These are phyloP conservation scores for Fusarium xylarioides DNA, from an alignment of 2,329 filamentous ascomycete genomes.

Conservation along the genomic window DNA sequence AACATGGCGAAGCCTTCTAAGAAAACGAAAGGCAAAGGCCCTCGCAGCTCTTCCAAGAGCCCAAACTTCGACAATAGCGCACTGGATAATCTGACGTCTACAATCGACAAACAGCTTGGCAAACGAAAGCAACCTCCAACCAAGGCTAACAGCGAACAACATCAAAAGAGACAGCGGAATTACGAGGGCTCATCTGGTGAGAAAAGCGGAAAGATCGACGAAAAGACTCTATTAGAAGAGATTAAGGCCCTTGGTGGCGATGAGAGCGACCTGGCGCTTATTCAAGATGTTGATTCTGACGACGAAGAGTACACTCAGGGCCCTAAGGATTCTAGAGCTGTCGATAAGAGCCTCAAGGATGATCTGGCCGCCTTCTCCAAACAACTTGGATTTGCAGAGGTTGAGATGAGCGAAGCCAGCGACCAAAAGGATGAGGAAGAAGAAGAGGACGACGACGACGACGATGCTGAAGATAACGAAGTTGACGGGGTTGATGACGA, in stretches of 20 bases:
- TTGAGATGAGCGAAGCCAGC: constrained; percentile 48
- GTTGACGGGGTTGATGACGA: constrained; percentile 25
- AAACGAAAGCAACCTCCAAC: constrained; percentile 57
- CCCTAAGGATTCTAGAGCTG: constrained; percentile 41
- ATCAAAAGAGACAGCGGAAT: constrained; percentile 52
- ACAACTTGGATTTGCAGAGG: constrained; percentile 50
- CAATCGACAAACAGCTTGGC: constrained; percentile 63
- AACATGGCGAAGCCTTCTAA: constrained; percentile 51
- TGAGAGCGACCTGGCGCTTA: constrained; percentile 69
- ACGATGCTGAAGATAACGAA: constrained; percentile 46
- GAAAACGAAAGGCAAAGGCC: constrained; percentile 50
- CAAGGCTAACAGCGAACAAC: constrained; percentile 46
- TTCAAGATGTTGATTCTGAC: constrained; percentile 61
- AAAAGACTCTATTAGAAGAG: constrained; percentile 65
- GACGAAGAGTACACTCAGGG: constrained; percentile 49
- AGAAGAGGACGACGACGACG: constrained; percentile 47
- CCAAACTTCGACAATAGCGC: constrained; percentile 58
- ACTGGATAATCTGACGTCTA: constrained; percentile 63
- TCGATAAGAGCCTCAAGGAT: constrained; percentile 54
- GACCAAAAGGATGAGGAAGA: constrained; percentile 50
- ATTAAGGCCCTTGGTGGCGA: constrained; percentile 73
- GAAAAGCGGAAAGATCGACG: constrained; percentile 40
- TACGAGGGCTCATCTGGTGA: constrained; percentile 35
- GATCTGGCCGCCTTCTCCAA: constrained; percentile 52
- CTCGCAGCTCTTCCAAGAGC: constrained; percentile 34